phyloP scores from a whole-genome alignment of 306 rosid genomes.

The Castanea sativa region DNA sequence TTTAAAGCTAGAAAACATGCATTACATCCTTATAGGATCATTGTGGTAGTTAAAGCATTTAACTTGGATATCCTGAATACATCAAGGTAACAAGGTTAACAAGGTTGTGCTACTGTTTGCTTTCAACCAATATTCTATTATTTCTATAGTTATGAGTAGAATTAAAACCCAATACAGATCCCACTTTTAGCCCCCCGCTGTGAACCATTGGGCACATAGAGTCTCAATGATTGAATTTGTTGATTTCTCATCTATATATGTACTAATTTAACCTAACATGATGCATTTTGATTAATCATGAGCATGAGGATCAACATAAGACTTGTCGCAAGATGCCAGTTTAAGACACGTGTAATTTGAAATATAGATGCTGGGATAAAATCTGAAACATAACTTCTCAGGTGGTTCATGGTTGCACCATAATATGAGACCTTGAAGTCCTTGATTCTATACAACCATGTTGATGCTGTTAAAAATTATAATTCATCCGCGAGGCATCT shows the following conservation, averaged over 20 bases:
- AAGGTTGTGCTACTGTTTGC: background rate
- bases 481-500: background rate
- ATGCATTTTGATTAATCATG: background rate
- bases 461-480: no score
- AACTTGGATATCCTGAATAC: background rate
- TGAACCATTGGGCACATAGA: slow-evolving; percentile 5
- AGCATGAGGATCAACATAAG: background rate
- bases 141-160: slow-evolving; percentile 9
- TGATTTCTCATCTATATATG: background rate
- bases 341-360: background rate
- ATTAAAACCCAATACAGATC: slow-evolving; percentile 1
- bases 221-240: background rate
- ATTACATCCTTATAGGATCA: background rate
- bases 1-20: background rate
- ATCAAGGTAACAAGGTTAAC: background rate
- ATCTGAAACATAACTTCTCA: background rate
- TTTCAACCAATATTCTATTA: background rate
- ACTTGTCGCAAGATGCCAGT: background rate
- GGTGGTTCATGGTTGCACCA: background rate
- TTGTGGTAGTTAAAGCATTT: background rate
- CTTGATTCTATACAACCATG: background rate
- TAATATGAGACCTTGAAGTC: slow-evolving; percentile 5
- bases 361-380: background rate
- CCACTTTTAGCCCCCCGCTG: background rate
- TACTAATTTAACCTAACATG: background rate